These are phyloP conservation scores for Capsaspora owczarzaki DNA, from an alignment of 78 protist species.

Conservation along the genomic window DNA sequence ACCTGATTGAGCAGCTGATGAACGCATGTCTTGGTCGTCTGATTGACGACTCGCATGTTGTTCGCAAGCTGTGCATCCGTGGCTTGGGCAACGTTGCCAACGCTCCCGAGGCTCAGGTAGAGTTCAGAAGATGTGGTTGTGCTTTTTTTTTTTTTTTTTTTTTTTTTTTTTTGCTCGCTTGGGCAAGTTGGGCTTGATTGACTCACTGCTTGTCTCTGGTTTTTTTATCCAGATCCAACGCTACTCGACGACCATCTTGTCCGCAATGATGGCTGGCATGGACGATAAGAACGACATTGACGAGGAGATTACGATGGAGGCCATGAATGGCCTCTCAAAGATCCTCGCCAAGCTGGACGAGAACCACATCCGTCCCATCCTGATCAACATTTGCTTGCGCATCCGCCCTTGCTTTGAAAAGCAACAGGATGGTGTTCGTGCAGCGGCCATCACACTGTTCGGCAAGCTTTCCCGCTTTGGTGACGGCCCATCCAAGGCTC, in stretches of 20 bases:
- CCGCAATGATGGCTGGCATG: conserved; percentile 42
- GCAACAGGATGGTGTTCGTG: conserved; percentile 44
- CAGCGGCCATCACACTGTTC: conserved; percentile 57
- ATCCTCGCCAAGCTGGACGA: conserved; percentile 24
- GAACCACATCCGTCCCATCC: conserved; percentile 43
- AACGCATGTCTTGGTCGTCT: too few species aligned
- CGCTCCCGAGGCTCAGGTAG: too few species aligned
- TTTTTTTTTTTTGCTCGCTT: too few species aligned
- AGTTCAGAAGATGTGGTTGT: too few species aligned
- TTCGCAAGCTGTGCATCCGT: too few species aligned
- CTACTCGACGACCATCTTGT: conserved; percentile 53
- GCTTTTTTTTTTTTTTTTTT: too few species aligned
- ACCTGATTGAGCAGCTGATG: too few species aligned
- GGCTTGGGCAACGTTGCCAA: too few species aligned
- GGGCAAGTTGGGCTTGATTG: too few species aligned
- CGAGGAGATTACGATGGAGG: conserved; percentile 53
- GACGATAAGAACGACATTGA: conserved; percentile 40
- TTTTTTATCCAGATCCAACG: conserved; percentile 22
- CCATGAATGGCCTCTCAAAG: conserved; percentile 53
- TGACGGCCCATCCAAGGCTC: too few species aligned
- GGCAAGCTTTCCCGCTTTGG: too few species aligned
- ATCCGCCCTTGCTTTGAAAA: conserved; percentile 52
- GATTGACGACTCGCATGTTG: too few species aligned
- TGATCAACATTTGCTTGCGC: conserved; percentile 54
- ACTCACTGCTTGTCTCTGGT: background rate